Evolutionary conservation across 202 grass and related monocot genomes (phyloP), one percentile per base, ranked within the genome.

Genomic region (Bolboschoenoplectus hybrid): DNA sequence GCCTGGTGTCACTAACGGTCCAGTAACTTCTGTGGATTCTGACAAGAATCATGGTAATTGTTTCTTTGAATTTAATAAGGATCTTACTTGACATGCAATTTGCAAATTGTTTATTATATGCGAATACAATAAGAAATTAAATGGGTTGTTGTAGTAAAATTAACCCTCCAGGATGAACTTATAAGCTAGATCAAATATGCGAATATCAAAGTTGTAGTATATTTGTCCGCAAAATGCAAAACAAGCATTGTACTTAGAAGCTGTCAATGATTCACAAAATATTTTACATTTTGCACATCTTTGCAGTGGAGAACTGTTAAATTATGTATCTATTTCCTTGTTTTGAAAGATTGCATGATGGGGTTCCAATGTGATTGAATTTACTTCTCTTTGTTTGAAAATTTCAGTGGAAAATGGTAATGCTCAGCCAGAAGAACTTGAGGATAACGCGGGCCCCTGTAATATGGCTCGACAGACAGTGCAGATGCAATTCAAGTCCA

Each of bases 21-120:
- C 86, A 89, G 81, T 87, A 89, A 72, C 70, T 81, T 83, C 88
- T 84, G 65, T 39, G 85, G 88, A 90, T 86, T 56, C 69, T 74
- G 86, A 86, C 57, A 93, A 94, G 88, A 67, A 81, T 89, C 52
- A 86, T 56, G 91, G 92, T 97, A 89, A 12, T 12, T 80, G 61
- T 80, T 57, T 41, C 5, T 19, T 40, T 20, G 16, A 43, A 17
- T 19, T 61, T 43, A 61, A 61, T 1, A 41, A 61, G 38, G 36
- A 80, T 44, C 3, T 41, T 62, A 3, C 17, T 10, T 20, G 8
- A 80, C 41, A 44, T 80, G 55, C 34, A 17, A 44, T 41, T 80
- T 61, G 16, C 55, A 80, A 62, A 61, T 1, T 61, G 19, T 61
- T 67, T 17, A 45, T 35, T 68, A 36, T 40, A 50, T 50, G 41